Conservation (phyloP, 179 eudicot genomes). For the Pouteria campechiana region DNA sequence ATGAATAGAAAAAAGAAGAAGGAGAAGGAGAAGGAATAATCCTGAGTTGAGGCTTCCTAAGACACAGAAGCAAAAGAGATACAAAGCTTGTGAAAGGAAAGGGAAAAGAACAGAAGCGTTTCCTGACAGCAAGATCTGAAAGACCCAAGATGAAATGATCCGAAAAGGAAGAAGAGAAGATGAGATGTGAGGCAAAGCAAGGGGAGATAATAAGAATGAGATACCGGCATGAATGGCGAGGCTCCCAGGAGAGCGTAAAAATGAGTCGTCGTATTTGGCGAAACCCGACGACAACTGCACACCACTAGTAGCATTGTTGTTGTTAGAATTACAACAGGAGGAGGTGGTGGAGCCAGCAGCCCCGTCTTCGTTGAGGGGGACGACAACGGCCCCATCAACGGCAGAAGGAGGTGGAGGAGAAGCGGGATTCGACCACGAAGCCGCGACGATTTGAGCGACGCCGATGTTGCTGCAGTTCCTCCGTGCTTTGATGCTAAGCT, state of each 20-base stretch:
- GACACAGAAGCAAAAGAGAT: too few relatives aligned
- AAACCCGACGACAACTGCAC: slow-evolving; percentile 20
- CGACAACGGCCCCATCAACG: slow-evolving; percentile 40
- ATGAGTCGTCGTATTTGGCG: slow-evolving; percentile 26
- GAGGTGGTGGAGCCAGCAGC: slow-evolving; percentile 20
- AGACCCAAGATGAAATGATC: background rate
- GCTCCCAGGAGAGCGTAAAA: slow-evolving; percentile 71
- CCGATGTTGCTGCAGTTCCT: slow-evolving; percentile 97
- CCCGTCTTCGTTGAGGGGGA: too few relatives aligned
- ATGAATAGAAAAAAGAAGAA: too few relatives aligned
- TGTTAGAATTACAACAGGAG: slow-evolving; percentile 24
- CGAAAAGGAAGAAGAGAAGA: background rate
- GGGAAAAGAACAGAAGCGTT: too few relatives aligned
- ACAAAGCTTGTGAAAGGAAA: too few relatives aligned
- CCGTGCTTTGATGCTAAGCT: slow-evolving; percentile 82
- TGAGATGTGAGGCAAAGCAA: background rate
- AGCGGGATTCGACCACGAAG: slow-evolving; percentile 58
- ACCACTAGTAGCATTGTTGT: slow-evolving; percentile 7
- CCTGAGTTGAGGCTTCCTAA: too few relatives aligned
- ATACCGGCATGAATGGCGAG: slow-evolving; percentile 90
- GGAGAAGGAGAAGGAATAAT: too few relatives aligned
- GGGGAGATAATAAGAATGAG: background rate
- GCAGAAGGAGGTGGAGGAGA: slow-evolving; percentile 9
- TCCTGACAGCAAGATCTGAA: too few relatives aligned
- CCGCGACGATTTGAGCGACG: slow-evolving; percentile 91